Evolutionary conservation across 2,329 filamentous ascomycete genomes (phyloP).

Genomic region (Xylaria sp.): DNA sequence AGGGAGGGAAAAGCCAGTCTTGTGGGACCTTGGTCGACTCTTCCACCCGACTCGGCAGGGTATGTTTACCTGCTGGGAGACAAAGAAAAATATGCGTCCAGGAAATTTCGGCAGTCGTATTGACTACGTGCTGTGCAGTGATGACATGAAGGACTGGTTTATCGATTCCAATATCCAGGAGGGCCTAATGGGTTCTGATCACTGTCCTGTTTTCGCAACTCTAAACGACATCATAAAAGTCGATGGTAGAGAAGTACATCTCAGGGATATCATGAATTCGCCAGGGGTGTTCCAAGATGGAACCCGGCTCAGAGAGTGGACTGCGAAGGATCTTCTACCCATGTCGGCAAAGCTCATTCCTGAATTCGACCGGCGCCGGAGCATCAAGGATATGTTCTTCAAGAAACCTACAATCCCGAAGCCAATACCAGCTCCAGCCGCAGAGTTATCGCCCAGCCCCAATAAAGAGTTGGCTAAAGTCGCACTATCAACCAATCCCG

Average conservation of each 20-base stretch:
- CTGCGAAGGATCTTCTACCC: constrained; percentile 66
- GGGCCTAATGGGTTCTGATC: constrained; percentile 90
- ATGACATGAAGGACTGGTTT: constrained; percentile 80
- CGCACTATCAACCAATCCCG: constrained; percentile 4
- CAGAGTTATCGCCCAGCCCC: constrained; percentile 10
- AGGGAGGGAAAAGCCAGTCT: constrained; percentile 68
- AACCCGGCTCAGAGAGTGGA: constrained; percentile 67
- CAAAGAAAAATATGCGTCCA: constrained; percentile 90
- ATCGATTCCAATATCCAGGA: constrained; percentile 84
- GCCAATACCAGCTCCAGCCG: constrained; percentile 17
- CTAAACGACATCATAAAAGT: constrained; percentile 65
- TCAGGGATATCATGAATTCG: constrained; percentile 79
- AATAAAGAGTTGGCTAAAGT: constrained; percentile 5
- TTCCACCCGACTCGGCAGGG: constrained; percentile 79
- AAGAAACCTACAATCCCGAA: constrained; percentile 50
- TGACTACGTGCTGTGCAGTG: constrained; percentile 87
- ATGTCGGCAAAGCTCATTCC: constrained; percentile 82
- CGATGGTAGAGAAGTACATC: constrained; percentile 51
- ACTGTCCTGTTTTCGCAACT: constrained; percentile 87
- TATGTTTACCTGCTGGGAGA: constrained; percentile 99
- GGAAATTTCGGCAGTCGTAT: constrained; percentile 92
- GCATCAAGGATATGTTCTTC: constrained; percentile 91
- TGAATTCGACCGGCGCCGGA: constrained; percentile 83
- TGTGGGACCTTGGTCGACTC: constrained; percentile 82
- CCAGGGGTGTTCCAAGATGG: constrained; percentile 71